Evolutionary conservation across 2,329 filamentous ascomycete species (phyloP).

Genomic region (Cercospora zeae-maydis): DNA sequence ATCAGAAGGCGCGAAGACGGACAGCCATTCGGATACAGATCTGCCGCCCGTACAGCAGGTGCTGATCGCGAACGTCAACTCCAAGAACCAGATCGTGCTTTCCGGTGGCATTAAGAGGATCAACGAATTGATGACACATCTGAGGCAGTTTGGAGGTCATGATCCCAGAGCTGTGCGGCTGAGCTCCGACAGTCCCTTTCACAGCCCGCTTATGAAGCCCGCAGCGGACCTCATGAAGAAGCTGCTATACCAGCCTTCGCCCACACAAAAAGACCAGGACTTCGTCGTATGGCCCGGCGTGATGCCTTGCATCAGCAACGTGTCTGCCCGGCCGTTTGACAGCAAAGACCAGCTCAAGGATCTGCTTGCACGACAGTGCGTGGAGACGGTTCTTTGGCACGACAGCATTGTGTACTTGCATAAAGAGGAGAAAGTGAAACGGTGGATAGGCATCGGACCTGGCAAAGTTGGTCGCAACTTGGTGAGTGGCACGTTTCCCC

Average conservation of each 20-base stretch:
- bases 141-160: slow-evolving; percentile 85
- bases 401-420: slow-evolving; percentile 88
- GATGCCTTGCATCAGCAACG: slow-evolving; percentile 81
- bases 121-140: slow-evolving; percentile 73
- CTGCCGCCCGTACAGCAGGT: slow-evolving; percentile 80
- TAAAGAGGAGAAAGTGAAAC: slow-evolving; percentile 71
- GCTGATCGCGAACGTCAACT: slow-evolving; percentile 88
- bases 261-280: slow-evolving; percentile 58
- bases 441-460: slow-evolving; percentile 90
- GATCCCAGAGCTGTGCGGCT: slow-evolving; percentile 83
- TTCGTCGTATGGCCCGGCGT: slow-evolving; percentile 70
- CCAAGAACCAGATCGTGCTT: slow-evolving; percentile 92
- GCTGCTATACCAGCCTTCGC: slow-evolving; percentile 56
- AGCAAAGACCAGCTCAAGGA: slow-evolving; percentile 73
- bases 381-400: slow-evolving; percentile 95
- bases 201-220: slow-evolving; percentile 86
- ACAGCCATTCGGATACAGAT: slow-evolving; percentile 57
- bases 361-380: slow-evolving; percentile 71
- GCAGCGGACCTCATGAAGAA: slow-evolving; percentile 70
- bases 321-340: slow-evolving; percentile 72
- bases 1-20: slow-evolving; percentile 63
- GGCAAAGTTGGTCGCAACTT: slow-evolving; percentile 91
- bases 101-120: slow-evolving; percentile 83
- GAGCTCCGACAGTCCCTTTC: slow-evolving; percentile 85
- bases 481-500: slow-evolving; percentile 46